Conservation (phyloP, 257 asterid genomes). For the Eucommia ulmoides region DNA sequence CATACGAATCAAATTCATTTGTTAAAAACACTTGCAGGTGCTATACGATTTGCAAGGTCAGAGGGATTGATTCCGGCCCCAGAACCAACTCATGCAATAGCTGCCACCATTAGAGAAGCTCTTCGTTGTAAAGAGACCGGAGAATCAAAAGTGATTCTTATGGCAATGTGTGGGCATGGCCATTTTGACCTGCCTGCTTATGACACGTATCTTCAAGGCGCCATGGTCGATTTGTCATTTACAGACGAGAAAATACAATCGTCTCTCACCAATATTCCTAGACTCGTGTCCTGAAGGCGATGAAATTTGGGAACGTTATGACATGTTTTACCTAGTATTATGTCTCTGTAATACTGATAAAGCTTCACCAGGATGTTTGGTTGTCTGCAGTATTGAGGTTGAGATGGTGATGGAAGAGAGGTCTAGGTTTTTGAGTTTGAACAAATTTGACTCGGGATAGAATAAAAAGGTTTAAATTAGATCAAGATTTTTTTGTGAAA, state of each 20-base stretch:
- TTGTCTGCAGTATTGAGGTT: too few species aligned
- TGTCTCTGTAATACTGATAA: too few species aligned
- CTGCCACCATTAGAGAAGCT: slow-evolving; percentile 87
- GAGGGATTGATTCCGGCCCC: slow-evolving; percentile 95
- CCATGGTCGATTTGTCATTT: slow-evolving; percentile 56
- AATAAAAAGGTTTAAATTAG: too few species aligned
- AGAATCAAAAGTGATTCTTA: slow-evolving; percentile 75
- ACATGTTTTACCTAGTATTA: too few species aligned
- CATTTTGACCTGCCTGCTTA: slow-evolving; percentile 90
- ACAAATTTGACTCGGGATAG: too few species aligned
- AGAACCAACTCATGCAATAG: slow-evolving; percentile 86
- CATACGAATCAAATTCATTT: too few species aligned
- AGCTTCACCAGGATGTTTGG: too few species aligned
- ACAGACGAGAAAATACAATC: slow-evolving; percentile 39
- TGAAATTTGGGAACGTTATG: too few species aligned
- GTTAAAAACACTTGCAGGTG: too few species aligned
- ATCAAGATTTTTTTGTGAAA: too few species aligned
- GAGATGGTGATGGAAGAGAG: too few species aligned
- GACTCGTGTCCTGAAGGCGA: slow-evolving; percentile 7
- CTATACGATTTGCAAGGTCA: slow-evolving; percentile 72
- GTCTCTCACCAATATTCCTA: slow-evolving; percentile 66
- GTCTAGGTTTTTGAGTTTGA: too few species aligned
- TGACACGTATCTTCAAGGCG: slow-evolving; percentile 71
- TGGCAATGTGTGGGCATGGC: slow-evolving; percentile 97
- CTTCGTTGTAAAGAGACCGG: slow-evolving; percentile 71